A percentile compares a stretch with the other conserved stretches of the same genome.
These are phyloP conservation scores for Wickerhamomyces bisporus DNA, from an alignment of 805 yeast genomes.

Conservation along the genomic window DNA sequence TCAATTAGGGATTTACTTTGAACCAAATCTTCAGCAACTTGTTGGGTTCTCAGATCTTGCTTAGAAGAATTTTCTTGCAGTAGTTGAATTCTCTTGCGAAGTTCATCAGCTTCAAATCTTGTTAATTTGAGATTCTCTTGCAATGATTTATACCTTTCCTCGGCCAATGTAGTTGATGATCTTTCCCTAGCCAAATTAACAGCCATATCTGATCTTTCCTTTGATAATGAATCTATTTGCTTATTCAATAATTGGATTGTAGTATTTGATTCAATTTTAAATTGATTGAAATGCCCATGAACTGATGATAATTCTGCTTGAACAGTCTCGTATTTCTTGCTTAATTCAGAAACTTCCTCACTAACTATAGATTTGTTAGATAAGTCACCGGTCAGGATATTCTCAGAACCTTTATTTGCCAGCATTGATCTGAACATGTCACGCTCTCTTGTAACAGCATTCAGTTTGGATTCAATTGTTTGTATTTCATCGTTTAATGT, in stretches of 20 bases:
- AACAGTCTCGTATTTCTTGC: conserved; percentile 12
- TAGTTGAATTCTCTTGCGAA: conserved; percentile 32
- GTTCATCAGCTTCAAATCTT: conserved; percentile 40
- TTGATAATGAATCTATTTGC: conserved; percentile 35
- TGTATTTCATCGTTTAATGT: conserved; percentile 56
- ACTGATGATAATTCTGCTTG: conserved; percentile 10
- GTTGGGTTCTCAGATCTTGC: conserved; percentile 46
- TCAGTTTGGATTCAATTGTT: conserved; percentile 44
- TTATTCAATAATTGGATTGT: conserved; percentile 46
- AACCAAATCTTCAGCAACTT: conserved; percentile 48
- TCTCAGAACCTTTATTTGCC: conserved; percentile 17
- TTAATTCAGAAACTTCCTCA: conserved; percentile 8
- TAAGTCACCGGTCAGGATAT: conserved; percentile 17
- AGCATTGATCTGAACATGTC: conserved; percentile 50
- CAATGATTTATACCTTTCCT: conserved; percentile 43
- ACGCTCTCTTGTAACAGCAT: conserved; percentile 56
- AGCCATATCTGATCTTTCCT: conserved; percentile 41
- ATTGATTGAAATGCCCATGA: conserved; percentile 20
- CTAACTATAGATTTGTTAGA: background rate
- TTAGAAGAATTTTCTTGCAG: conserved; percentile 38
- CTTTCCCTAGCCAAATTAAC: conserved; percentile 48
- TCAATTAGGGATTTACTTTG: conserved; percentile 44
- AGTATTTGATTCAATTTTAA: conserved; percentile 34
- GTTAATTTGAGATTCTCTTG: conserved; percentile 35
- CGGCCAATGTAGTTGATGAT: conserved; percentile 48